Base-by-base conservation (phyloP, 2,329 filamentous ascomycete genomes). In the Aureobasidium melanogenum region DNA sequence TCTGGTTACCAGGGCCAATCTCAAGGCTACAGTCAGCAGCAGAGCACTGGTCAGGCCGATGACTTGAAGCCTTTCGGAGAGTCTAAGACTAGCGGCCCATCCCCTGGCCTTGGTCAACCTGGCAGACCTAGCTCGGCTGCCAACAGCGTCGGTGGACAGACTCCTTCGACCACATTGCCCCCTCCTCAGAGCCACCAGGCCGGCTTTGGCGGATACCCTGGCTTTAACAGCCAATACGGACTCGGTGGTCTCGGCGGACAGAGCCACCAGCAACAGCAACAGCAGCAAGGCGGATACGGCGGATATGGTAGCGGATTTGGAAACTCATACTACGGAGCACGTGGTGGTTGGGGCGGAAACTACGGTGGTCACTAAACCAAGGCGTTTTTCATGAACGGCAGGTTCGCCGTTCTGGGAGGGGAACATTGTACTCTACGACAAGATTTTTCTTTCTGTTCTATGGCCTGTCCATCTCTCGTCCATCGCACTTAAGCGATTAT, bases 111-210 rank as follows among this genome's bases (percentile, higher is more conserved):
- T 41, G 82, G 82, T 50, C 84, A 86, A 69, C 82, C 82, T 47
- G 83, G 83, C 65, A 82, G 84, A 64, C 84, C 84, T 41, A 83
- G 82, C 44, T 86, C 84, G 39, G 83, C 84, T 8, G 81, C 82
- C 32, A 86, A 85, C 73, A 84, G 77, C 67, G 77, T 76, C 26
- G 79, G 77, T 41, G 78, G 79, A 47, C 80, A 82, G 68, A 60
- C 56, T 32, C 60, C 61, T n/a, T 44, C 41, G 24, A 57, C 63
- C 34, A 75, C 77, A 61, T 73, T 82, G 51, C 81, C 82, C 50
- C 80, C 79, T 47, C 79, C 82, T 56, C 81, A 82, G 70, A 78
- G 75, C 32, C 80, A 82, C 55, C 82, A 85, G 69, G 80, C 82
- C 69, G 79, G 77, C 48, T 84, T 83, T 65, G 80, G 70, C 36